These are phyloP conservation scores for Solanum paucissectum DNA, from an alignment of 257 asterid species.

Conservation along the genomic window DNA sequence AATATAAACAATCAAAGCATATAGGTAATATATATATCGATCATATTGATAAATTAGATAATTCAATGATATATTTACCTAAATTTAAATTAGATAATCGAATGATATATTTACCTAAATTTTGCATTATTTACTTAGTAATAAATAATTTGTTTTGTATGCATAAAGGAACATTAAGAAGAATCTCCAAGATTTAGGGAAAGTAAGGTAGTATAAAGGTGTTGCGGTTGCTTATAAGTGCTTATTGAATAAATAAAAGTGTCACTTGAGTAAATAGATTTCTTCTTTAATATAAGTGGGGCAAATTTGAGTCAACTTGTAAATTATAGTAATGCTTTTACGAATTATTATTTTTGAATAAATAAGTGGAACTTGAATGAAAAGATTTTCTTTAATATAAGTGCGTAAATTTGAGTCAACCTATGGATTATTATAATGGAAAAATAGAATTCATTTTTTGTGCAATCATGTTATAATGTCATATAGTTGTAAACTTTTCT, in stretches of 20 bases:
- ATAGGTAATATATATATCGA: not conserved
- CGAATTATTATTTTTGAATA: not conserved
- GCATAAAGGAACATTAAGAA: not conserved
- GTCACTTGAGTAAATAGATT: not conserved
- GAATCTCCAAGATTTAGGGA: constrained; percentile 6
- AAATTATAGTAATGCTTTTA: not conserved
- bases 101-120: not conserved
- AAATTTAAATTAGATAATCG: not conserved
- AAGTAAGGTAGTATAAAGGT: not conserved
- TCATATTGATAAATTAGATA: not conserved
- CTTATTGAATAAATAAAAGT: not conserved
- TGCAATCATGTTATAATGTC: not conserved
- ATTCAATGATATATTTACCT: not conserved
- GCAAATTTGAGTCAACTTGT: not conserved
- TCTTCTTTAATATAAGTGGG: not conserved
- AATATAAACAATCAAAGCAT: not conserved
- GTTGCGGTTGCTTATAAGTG: not conserved
- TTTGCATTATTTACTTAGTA: not conserved
- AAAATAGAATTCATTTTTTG: not conserved
- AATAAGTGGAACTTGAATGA: not conserved
- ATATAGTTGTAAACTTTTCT: not conserved
- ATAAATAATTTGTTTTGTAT: not conserved
- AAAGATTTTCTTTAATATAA: not conserved
- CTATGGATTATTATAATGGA: not conserved
- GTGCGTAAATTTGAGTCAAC: not conserved